Conservation (phyloP, 805 yeast species). For the Isabelozyma rhagii region DNA sequence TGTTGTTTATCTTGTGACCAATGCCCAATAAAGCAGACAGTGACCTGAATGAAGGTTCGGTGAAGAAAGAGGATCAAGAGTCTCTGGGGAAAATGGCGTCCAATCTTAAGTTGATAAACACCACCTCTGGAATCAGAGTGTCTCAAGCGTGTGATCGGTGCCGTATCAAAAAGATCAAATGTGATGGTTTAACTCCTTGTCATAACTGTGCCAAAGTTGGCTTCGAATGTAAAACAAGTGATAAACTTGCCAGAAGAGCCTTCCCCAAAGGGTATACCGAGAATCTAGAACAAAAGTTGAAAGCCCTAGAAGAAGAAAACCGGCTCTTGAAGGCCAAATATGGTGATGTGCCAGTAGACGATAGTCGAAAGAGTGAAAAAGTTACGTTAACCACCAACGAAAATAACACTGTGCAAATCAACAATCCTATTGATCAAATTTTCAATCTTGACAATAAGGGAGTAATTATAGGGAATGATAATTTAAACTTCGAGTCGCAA, state of each 20-base stretch:
- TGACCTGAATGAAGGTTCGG: neutral
- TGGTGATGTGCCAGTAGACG: conserved; percentile 11
- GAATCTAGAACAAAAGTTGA: conserved; percentile 61
- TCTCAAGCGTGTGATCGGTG: conserved; percentile 84
- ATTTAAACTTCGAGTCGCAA: conserved; percentile 43
- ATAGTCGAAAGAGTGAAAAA: conserved; percentile 3
- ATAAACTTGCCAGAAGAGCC: conserved; percentile 70
- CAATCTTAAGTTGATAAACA: conserved; percentile 35
- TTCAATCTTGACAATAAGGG: conserved; percentile 43
- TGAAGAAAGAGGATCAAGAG: neutral
- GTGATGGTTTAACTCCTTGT: conserved; percentile 74
- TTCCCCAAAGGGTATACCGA: conserved; percentile 83
- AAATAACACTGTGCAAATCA: conserved; percentile 21
- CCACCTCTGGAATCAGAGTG: conserved; percentile 46
- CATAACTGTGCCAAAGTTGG: conserved; percentile 63
- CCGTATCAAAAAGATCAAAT: conserved; percentile 69
- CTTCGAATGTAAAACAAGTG: conserved; percentile 68
- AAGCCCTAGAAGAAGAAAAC: conserved; percentile 57
- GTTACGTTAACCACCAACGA: conserved; percentile 3
- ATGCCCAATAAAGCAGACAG: neutral
- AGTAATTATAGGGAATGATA: conserved; percentile 43
- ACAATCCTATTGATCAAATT: conserved; percentile 44
- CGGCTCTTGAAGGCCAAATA: conserved; percentile 33
- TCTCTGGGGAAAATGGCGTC: conserved; percentile 6
- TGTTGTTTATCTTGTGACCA: neutral